Evolutionary conservation across 441 rosid genomes (phyloP).

Genomic region (Omphalea diandra): DNA sequence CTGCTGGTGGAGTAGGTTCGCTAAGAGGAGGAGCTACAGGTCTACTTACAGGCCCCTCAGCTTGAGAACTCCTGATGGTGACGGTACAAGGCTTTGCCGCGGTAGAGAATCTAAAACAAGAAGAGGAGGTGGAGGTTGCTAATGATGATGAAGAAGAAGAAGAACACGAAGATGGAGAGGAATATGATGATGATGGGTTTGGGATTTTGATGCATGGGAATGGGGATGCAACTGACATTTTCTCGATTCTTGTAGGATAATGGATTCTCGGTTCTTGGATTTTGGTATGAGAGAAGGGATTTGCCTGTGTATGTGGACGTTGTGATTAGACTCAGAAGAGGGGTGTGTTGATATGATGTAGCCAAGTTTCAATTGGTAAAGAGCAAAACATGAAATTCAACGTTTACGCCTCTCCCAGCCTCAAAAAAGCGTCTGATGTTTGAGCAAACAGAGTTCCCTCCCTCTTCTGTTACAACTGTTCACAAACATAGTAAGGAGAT

Average conservation of each 20-base stretch:
- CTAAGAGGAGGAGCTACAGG: constrained; percentile 65
- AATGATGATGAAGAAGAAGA: constrained; percentile 38
- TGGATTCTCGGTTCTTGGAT: not conserved
- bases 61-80: constrained; percentile 62
- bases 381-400: too few species aligned
- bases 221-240: constrained; percentile 66
- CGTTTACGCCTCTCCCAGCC: too few species aligned
- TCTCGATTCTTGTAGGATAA: not conserved
- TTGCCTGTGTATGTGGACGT: not conserved
- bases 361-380: constrained; percentile 79
- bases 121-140: constrained; percentile 25
- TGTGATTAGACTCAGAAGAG: constrained; percentile 20
- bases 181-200: constrained; percentile 40
- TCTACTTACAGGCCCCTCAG: constrained; percentile 78
- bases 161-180: constrained; percentile 36
- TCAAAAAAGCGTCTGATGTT: too few species aligned
- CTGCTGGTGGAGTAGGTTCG: constrained; percentile 38
- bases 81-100: constrained; percentile 40
- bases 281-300: too few species aligned
- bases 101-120: constrained; percentile 39
- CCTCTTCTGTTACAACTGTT: too few species aligned
- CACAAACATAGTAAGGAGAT: too few species aligned
- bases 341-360: constrained; percentile 53
- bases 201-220: constrained; percentile 59
- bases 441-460: too few species aligned